Conservation (phyloP, 2,329 filamentous ascomycete genomes). For the Epichloe uncinata region DNA sequence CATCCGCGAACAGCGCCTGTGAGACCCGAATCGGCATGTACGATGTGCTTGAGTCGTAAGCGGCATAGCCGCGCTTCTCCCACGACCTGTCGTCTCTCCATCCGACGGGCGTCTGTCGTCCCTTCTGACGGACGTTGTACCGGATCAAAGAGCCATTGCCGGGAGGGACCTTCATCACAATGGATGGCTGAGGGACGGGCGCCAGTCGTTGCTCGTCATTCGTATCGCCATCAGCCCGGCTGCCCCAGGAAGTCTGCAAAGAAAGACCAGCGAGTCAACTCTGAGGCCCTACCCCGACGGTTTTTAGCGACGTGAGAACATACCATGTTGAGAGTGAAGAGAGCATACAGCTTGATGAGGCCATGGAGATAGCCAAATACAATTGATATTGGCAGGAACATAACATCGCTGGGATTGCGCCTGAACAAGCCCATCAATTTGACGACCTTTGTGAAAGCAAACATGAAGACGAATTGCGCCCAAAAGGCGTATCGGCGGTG, state of each 20-base stretch:
- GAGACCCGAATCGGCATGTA: conserved; percentile 17
- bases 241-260: conserved; percentile 82
- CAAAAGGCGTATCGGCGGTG: conserved; percentile 43
- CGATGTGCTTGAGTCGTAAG: conserved; percentile 24
- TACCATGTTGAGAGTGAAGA: conserved; percentile 73
- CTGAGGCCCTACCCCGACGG: too few species aligned
- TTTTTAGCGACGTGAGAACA: conserved; percentile 20
- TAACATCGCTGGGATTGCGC: conserved; percentile 67
- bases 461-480: conserved; percentile 59
- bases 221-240: conserved; percentile 78
- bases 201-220: conserved; percentile 63
- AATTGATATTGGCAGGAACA: conserved; percentile 73
- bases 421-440: conserved; percentile 81
- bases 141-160: conserved; percentile 30
- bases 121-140: conserved; percentile 31
- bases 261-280: neutral
- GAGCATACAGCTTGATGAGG: conserved; percentile 79
- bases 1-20: conserved; percentile 1
- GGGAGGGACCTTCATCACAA: conserved; percentile 30
- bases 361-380: conserved; percentile 89
- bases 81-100: conserved; percentile 11
- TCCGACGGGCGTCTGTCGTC: conserved; percentile 17
- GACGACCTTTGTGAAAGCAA: conserved; percentile 73
- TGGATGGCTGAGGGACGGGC: conserved; percentile 27
- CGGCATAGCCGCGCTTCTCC: conserved; percentile 20